These are phyloP conservation scores for Calophaca sinica DNA, from an alignment of 306 rosid genomes.

Conservation along the genomic window DNA sequence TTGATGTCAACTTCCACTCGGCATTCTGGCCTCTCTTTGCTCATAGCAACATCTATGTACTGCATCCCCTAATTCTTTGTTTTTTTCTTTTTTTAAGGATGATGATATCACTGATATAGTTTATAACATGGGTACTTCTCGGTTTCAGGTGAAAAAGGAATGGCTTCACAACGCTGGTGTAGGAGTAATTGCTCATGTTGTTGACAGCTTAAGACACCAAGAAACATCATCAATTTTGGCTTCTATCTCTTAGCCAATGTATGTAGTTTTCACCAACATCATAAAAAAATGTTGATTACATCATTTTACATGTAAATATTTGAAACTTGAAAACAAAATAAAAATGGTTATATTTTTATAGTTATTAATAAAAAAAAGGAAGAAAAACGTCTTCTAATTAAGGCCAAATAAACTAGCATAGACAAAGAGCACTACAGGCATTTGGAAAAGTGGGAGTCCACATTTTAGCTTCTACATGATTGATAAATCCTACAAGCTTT, in stretches of 20 bases:
- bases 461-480: not conserved
- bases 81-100: not conserved
- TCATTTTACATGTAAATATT: not conserved
- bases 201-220: constrained; percentile 80
- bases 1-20: constrained; percentile 93
- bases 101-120: constrained; percentile 25
- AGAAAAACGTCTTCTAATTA: not conserved
- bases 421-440: not conserved
- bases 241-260: constrained; percentile 58
- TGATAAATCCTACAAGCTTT: not conserved
- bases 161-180: constrained; percentile 91
- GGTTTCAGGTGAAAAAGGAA: constrained; percentile 88
- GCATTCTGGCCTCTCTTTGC: constrained; percentile 91
- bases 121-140: constrained; percentile 30
- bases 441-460: not conserved
- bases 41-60: constrained; percentile 92
- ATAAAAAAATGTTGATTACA: constrained; percentile 4
- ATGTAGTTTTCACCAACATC: not conserved
- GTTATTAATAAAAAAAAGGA: not conserved
- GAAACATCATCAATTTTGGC: constrained; percentile 64
- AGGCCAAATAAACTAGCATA: not conserved
- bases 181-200: constrained; percentile 90
- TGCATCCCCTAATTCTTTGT: not conserved
- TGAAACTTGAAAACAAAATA: not conserved
- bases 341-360: no score